Conservation (phyloP, 805 yeast species). For the Wickerhamiella siamensis region DNA sequence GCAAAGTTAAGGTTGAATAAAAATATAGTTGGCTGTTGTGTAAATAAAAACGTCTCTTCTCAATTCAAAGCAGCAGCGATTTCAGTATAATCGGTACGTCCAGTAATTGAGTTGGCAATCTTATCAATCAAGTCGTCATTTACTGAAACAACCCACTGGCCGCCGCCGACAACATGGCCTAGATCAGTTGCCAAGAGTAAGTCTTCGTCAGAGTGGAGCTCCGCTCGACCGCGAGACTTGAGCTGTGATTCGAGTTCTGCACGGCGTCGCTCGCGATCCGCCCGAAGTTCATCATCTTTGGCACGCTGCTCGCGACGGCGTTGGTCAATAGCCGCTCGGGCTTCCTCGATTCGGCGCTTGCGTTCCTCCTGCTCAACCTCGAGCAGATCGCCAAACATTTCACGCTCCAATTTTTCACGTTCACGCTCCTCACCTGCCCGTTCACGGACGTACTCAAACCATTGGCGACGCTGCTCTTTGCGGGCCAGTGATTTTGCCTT, state of each 20-base stretch:
- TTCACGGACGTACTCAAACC: constrained; percentile 23
- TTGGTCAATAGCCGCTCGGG: constrained; percentile 14
- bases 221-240: constrained; percentile 11
- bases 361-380: constrained; percentile 20
- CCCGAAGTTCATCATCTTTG: constrained; percentile 14
- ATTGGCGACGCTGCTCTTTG: constrained; percentile 23
- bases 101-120: neutral
- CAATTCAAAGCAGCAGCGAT: too few relatives aligned
- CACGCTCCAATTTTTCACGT: constrained; percentile 16
- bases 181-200: constrained; percentile 11
- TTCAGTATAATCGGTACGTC: neutral
- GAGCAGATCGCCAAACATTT: constrained; percentile 22
- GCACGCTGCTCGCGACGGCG: constrained; percentile 12
- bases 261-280: constrained; percentile 9
- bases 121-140: constrained; percentile 3
- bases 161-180: constrained; percentile 13
- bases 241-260: constrained; percentile 10
- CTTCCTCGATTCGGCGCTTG: constrained; percentile 14
- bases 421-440: constrained; percentile 19
- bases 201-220: constrained; percentile 12
- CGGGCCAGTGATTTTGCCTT: constrained; percentile 24
- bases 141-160: constrained; percentile 10
- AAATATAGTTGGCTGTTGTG: neutral
- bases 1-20: neutral
- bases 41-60: too few relatives aligned